Percentiles rank a stretch among this genome's conserved stretches.
These are phyloP conservation scores for Bimuria novae-zelandiae DNA, from an alignment of 2,329 filamentous ascomycete species.

Conservation along the genomic window DNA sequence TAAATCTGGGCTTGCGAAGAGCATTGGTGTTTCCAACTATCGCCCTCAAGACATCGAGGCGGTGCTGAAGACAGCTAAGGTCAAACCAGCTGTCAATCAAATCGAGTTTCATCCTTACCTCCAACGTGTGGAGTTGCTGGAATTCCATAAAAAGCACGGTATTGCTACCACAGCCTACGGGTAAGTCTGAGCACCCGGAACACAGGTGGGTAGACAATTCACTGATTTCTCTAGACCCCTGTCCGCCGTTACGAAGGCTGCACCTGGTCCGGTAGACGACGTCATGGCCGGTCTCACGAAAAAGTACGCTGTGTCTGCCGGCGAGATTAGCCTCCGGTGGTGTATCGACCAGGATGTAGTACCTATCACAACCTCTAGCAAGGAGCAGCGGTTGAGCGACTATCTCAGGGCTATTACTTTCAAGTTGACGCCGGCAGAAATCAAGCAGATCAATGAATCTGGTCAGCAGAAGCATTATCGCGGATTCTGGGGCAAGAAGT, in stretches of 20 bases:
- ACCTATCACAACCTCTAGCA: constrained; percentile 63
- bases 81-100: constrained; percentile 67
- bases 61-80: constrained; percentile 57
- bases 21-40: constrained; percentile 67
- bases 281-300: constrained; percentile 58
- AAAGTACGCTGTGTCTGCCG: constrained; percentile 64
- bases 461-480: constrained; percentile 66
- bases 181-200: background rate
- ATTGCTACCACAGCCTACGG: constrained; percentile 55
- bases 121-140: constrained; percentile 62
- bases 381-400: constrained; percentile 63
- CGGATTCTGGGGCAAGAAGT: constrained; percentile 62
- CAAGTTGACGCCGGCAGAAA: constrained; percentile 62
- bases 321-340: constrained; percentile 64
- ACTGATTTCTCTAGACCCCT: constrained; percentile 34
- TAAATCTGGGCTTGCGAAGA: constrained; percentile 60
- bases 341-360: constrained; percentile 64
- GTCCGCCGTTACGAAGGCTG: constrained; percentile 58
- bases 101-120: constrained; percentile 72
- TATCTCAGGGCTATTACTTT: constrained; percentile 62
- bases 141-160: constrained; percentile 56
- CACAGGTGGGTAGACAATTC: too few relatives aligned
- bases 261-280: constrained; percentile 60
- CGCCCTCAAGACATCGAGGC: constrained; percentile 59
- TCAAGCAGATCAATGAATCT: constrained; percentile 53